These are phyloP conservation scores for Fagopyrum homotropicum DNA, from an alignment of 148 eudicot genomes.

Conservation along the genomic window DNA sequence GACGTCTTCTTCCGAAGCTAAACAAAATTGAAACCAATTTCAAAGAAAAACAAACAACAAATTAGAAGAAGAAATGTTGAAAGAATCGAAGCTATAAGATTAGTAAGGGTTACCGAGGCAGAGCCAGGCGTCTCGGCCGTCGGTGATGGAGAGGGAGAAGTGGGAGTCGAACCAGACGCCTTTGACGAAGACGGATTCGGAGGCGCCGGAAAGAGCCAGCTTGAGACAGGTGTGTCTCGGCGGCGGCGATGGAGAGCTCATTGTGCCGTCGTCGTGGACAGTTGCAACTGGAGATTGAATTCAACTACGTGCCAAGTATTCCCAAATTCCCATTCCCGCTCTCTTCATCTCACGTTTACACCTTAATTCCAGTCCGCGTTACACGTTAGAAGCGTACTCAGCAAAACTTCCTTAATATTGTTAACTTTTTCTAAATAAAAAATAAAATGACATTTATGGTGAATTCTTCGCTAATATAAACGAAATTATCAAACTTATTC, in stretches of 20 bases:
- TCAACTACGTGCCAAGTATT: not conserved
- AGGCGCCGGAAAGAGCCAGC: no score
- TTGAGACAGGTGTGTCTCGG: constrained; percentile 34
- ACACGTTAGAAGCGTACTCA: not conserved
- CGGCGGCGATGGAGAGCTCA: not conserved
- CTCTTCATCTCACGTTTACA: not conserved
- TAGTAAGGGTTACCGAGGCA: constrained; percentile 37
- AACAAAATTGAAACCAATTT: not conserved
- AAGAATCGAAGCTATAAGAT: not conserved
- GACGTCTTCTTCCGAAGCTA: constrained; percentile 81
- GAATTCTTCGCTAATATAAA: no score
- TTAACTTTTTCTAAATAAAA: no score
- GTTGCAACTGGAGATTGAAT: not conserved
- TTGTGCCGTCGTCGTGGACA: not conserved
- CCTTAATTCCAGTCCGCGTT: not conserved
- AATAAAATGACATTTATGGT: no score
- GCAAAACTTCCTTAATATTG: not conserved
- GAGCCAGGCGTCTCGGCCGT: constrained; percentile 63
- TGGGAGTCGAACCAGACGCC: constrained; percentile 59
- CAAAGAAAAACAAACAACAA: not conserved
- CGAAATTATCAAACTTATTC: no score
- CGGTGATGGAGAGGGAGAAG: constrained; percentile 58
- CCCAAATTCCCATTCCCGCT: not conserved
- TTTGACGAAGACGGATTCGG: constrained; percentile 51
- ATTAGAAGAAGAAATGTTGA: constrained; percentile 1